Evolutionary conservation across 208 protist genomes (phyloP), one percentile per base, ranked within the genome.

Genomic region (Leptomonas pyrrhocoris): DNA sequence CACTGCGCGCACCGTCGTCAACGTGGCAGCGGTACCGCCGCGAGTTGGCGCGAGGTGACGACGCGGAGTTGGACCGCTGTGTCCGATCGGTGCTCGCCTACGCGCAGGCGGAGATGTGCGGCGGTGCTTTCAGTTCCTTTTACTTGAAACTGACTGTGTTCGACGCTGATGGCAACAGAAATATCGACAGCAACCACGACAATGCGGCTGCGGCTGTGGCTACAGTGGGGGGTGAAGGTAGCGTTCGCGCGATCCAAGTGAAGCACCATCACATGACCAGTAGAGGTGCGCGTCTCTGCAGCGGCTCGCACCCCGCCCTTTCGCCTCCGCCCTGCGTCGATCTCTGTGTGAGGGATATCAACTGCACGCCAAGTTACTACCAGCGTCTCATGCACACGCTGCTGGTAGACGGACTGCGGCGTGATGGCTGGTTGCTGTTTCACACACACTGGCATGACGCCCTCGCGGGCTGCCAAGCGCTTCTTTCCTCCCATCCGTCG

Each of bases 391-490:
- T 78, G 19, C 42, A 79, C 7, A 1, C 2, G 9, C 27, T 77
- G 36, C 25, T 79, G 15, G 21, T 2, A 8, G 12, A 23, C 28
- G 82, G 82, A 4, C 48, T 84, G 58, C 59, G 28, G 30, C 66
- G 82, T 3, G 79, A 84, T 21, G 64, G 68, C 15, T 73, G 43
- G 57, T 64, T 88, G 5, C 45, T 77, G 40, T 84, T 84, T 36
- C 60, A 68, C 56, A 82, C 78, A 2, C 77, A 68, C 59, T 84
- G 73, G 71, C 77, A 69, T 58, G 71, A 83, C 6, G 63, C 31
- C 11, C 48, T 77, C 27, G 28, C 43, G 21, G 36, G 34, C 16
- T 54, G 48, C 34, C 46, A 27, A 4, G 38, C 53, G 6, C 16
- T 59, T 2, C 43, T 23, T 25, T 27, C 43, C 27, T 5, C 58